These are phyloP conservation scores for Pneumocystis carinii DNA, from an alignment of 1,139 yeast genomes.

Conservation along the genomic window DNA sequence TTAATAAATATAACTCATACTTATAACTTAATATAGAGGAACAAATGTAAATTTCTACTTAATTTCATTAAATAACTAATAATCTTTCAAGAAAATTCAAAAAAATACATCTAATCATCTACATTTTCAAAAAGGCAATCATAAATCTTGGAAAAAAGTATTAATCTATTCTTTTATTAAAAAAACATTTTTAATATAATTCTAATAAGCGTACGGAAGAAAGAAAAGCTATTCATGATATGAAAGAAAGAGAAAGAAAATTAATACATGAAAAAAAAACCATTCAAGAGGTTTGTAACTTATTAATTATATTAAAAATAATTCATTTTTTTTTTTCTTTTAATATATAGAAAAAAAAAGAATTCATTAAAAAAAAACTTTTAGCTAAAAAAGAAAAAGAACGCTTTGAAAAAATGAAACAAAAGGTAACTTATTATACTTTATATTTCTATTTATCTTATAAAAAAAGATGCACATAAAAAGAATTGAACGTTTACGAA, in stretches of 20 bases:
- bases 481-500: neutral
- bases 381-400: neutral
- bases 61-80: neutral
- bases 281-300: neutral
- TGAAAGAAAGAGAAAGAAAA: neutral
- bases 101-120: neutral
- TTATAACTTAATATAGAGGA: neutral
- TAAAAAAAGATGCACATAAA: neutral
- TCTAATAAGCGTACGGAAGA: neutral
- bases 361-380: neutral
- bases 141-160: neutral
- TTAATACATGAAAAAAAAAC: neutral
- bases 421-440: neutral
- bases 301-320: neutral
- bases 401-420: neutral
- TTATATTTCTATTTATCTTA: neutral
- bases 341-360: neutral
- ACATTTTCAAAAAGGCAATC: neutral
- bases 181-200: neutral
- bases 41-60: neutral
- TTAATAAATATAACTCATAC: neutral
- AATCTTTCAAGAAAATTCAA: neutral
- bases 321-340: neutral
- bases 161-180: neutral
- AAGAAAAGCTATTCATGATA: neutral